Evolutionary conservation across 768 basidiomycete species (phyloP), one percentile per base, ranked within the genome.

Genomic region (Leccinum pellstonianum): DNA sequence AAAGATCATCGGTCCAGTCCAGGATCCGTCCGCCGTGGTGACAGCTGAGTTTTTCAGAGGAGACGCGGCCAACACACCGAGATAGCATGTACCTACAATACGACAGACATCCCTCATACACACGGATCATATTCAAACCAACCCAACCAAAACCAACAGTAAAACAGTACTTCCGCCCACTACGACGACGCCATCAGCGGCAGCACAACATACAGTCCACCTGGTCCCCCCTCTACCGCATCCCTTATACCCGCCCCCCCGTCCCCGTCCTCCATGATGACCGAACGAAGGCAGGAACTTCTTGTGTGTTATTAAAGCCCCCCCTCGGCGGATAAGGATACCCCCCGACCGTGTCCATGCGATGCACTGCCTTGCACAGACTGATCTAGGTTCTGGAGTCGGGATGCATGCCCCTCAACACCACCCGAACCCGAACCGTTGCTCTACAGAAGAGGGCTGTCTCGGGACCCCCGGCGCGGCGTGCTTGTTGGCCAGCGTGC

Each of bases 271-370:
- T 12, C 70, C 76, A 21, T 75, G 72, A 41, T 73, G 46, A 47
- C 5, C 73, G 19, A 66, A 53, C 52, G 58, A 51, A 0, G 73
- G 59, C 23, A 17, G 49, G 23, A 66, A 72, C 14, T 47, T 76
- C 77, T 43, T 76, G 70, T 10, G 52, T 41, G 25, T 52, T 33
- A 56, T 27, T 14, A 17, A 68, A 68, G 3, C 68, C 63, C 19
- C 75, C 71, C n/a, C 71, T 62, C 9, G 67, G 25, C 1, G 54
- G 57, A 35, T 64, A 62, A 48, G 60, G 54, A 47, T 62, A 71
- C 9, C 69, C 67, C 71, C 43, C 70, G 73, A 38, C 73, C 75
- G 64, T 78, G 75, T 11, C 74, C 75, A 64, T 78, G 74, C 5
- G 62, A 57, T 21, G 54, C 58, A 35, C 38, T n/a, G 9, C 59